A percentile compares a stretch with the other conserved stretches of the same genome.
Evolutionary conservation across 257 asterid genomes (phyloP).

Genomic region (Solanum lignicaule): DNA sequence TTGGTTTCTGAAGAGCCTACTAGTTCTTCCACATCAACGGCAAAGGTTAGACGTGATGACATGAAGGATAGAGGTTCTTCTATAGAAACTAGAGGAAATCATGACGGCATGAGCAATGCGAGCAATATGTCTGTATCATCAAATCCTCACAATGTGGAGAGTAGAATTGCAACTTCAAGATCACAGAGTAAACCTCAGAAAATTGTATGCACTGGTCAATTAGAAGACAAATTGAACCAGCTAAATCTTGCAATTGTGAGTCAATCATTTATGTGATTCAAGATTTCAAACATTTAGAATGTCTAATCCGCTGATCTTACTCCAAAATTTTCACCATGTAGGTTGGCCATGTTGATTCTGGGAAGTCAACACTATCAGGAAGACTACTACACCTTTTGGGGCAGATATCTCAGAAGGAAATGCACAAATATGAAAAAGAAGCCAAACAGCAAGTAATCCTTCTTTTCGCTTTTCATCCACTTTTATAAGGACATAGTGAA

Average conservation of each 20-base stretch:
- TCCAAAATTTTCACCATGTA: slow-evolving; percentile 3
- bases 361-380: slow-evolving; percentile 95
- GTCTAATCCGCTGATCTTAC: neutral
- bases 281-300: neutral
- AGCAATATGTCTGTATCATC: slow-evolving; percentile 33
- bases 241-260: slow-evolving; percentile 92
- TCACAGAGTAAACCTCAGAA: slow-evolving; percentile 55
- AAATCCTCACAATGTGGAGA: slow-evolving; percentile 30
- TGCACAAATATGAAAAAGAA: slow-evolving; percentile 80
- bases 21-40: slow-evolving; percentile 29
- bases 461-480: neutral
- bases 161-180: slow-evolving; percentile 23
- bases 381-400: slow-evolving; percentile 85
- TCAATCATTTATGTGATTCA: neutral
- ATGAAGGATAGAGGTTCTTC: slow-evolving; percentile 21
- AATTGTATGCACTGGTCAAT: slow-evolving; percentile 45
- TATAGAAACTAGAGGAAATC: slow-evolving; percentile 21
- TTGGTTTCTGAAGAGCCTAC: slow-evolving; percentile 16
- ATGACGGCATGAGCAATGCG: slow-evolving; percentile 15
- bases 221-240: slow-evolving; percentile 49
- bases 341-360: slow-evolving; percentile 99
- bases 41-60: slow-evolving; percentile 24
- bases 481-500: neutral
- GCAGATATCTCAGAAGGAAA: slow-evolving; percentile 64
- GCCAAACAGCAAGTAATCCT: slow-evolving; percentile 63